phyloP scores from a whole-genome alignment of 345 rosid genomes.

The Streptanthus diversifolius region DNA sequence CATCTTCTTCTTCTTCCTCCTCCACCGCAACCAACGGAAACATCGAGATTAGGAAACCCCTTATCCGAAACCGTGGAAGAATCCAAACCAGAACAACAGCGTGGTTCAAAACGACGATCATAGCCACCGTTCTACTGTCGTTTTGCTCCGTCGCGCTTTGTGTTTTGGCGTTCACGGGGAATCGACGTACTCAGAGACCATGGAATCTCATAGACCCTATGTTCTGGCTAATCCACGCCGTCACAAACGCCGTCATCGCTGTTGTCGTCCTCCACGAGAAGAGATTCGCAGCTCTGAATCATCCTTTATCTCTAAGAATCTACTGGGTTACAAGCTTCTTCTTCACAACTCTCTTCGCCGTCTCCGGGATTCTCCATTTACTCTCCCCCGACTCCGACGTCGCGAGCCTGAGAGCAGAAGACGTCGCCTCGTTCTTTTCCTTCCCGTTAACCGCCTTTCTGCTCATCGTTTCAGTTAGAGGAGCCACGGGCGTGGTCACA shows the following conservation, averaged over 20 bases:
- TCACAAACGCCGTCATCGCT: conserved; percentile 55
- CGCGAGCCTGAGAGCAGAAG: conserved; percentile 43
- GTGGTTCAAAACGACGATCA: conserved; percentile 58
- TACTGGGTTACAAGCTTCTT: conserved; percentile 66
- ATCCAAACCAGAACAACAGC: conserved; percentile 32
- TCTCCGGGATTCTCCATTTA: conserved; percentile 51
- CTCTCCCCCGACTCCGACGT: conserved; percentile 21
- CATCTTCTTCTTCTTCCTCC: conserved; percentile 20
- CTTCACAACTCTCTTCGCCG: conserved; percentile 42
- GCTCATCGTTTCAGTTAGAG: conserved; percentile 51
- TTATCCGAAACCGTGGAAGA: conserved; percentile 38
- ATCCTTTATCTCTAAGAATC: conserved; percentile 62
- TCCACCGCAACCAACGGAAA: background rate
- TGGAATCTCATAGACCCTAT: conserved; percentile 47
- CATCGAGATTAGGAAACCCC: conserved; percentile 55
- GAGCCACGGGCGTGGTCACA: conserved; percentile 54
- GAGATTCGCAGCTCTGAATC: conserved; percentile 53
- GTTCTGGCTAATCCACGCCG: conserved; percentile 74
- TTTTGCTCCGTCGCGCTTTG: conserved; percentile 42
- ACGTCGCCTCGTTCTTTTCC: conserved; percentile 46
- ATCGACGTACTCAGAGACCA: conserved; percentile 25
- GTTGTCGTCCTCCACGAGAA: conserved; percentile 69
- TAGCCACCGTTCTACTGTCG: conserved; percentile 42
- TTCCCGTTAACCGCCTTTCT: conserved; percentile 58
- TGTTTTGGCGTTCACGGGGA: conserved; percentile 45